Conservation (phyloP, 2,329 filamentous ascomycete species). For the Aureobasidium pullulans region DNA sequence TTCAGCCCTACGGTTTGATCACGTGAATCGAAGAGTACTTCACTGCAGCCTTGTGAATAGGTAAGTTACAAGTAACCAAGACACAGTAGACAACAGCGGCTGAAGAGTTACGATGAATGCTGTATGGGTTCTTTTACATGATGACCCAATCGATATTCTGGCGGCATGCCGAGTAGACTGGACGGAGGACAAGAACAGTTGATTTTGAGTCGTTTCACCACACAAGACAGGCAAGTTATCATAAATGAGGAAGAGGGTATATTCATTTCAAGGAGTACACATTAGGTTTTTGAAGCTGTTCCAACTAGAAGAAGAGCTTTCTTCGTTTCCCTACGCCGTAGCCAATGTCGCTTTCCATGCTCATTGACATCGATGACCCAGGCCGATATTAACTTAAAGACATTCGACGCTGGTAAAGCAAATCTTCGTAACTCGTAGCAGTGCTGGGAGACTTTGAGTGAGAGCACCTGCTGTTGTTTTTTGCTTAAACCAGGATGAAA, state of each 20-base stretch:
- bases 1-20: background rate
- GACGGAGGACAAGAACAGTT: no score
- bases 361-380: background rate
- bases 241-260: background rate
- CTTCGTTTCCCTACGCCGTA: background rate
- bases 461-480: background rate
- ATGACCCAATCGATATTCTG: no score
- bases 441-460: background rate
- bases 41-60: no score
- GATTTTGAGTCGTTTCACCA: no score
- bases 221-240: background rate
- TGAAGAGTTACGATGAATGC: no score
- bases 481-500: conserved; percentile 26
- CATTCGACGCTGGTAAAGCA: background rate
- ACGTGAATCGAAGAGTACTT: background rate
- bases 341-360: background rate
- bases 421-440: conserved; percentile 9
- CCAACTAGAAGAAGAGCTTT: background rate
- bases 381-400: background rate
- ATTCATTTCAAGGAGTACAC: conserved; percentile 11
- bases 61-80: no score
- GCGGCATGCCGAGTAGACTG: no score
- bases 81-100: no score
- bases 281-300: conserved; percentile 5
- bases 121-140: no score